A percentile compares a stretch with the other conserved stretches of the same genome.
phyloP scores from a whole-genome alignment of 495 filamentous ascomycete species.

The Daldinia childiae region DNA sequence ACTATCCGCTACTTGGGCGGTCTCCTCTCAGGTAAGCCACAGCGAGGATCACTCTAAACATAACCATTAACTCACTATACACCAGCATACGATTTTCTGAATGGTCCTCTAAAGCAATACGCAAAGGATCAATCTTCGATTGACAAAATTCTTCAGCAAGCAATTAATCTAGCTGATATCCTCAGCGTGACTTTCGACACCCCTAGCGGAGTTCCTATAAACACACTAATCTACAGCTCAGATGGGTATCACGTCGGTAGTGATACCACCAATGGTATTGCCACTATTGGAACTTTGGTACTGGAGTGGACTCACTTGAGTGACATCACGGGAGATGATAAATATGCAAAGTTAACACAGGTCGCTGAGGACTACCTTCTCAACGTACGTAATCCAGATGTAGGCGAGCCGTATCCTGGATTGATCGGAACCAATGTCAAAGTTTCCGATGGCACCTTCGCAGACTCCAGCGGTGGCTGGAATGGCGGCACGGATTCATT shows the following conservation, averaged over 20 bases:
- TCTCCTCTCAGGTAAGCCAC: conserved; percentile 68
- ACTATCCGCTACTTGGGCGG: conserved; percentile 89
- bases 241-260: conserved; percentile 55
- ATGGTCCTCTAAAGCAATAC: conserved; percentile 69
- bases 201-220: conserved; percentile 77
- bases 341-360: conserved; percentile 73
- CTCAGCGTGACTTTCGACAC: conserved; percentile 84
- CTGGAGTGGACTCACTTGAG: conserved; percentile 88
- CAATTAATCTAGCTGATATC: conserved; percentile 72
- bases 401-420: conserved; percentile 78
- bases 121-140: conserved; percentile 58
- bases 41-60: neutral
- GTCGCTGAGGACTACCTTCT: conserved; percentile 78
- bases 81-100: conserved; percentile 80
- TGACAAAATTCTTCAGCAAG: conserved; percentile 69
- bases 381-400: conserved; percentile 65
- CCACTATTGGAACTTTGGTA: conserved; percentile 76
- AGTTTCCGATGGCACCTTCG: conserved; percentile 71
- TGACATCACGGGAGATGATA: conserved; percentile 73
- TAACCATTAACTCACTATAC: neutral
- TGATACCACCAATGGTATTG: conserved; percentile 70
- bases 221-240: conserved; percentile 69
- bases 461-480: conserved; percentile 77
- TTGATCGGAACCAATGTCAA: conserved; percentile 75
- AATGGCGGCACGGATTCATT: conserved; percentile 81